Percentiles rank a stretch among this genome's conserved stretches.
Conservation (phyloP, 2,329 filamentous ascomycete genomes). For the Aspergillus uvarum region DNA sequence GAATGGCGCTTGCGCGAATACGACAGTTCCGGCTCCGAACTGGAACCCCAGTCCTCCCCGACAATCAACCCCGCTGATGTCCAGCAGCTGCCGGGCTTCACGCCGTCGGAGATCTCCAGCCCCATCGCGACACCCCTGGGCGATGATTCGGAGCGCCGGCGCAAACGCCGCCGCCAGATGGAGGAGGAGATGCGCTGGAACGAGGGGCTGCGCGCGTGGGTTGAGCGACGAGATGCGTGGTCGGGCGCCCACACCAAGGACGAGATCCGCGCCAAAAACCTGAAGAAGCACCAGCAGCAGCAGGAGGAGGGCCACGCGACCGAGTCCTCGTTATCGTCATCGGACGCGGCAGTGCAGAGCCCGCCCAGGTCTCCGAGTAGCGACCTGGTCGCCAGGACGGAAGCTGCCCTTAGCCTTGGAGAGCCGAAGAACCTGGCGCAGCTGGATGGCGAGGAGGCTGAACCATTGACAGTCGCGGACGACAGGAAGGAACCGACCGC, state of each 20-base stretch:
- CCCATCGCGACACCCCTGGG: constrained; percentile 37
- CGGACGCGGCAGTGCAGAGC: background rate
- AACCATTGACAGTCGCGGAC: constrained; percentile 27
- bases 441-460: background rate
- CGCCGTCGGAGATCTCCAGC: constrained; percentile 10
- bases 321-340: constrained; percentile 1
- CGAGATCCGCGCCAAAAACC: constrained; percentile 24
- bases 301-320: background rate
- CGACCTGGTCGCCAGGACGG: constrained; percentile 21
- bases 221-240: constrained; percentile 77
- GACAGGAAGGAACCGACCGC: constrained; percentile 34
- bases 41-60: constrained; percentile 29
- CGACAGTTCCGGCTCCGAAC: constrained; percentile 39
- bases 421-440: background rate
- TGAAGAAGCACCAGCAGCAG: constrained; percentile 10
- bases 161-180: constrained; percentile 57
- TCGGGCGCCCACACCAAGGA: constrained; percentile 61
- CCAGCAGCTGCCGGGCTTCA: constrained; percentile 2
- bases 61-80: background rate
- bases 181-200: constrained; percentile 75
- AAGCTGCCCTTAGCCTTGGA: constrained; percentile 24
- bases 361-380: constrained; percentile 2
- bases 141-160: constrained; percentile 52
- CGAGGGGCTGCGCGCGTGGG: constrained; percentile 75
- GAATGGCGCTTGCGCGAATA: constrained; percentile 41